A percentile compares a stretch with the other conserved stretches of the same genome.
Conservation (phyloP, 2,329 filamentous ascomycete genomes). For the Fusarium sp. region DNA sequence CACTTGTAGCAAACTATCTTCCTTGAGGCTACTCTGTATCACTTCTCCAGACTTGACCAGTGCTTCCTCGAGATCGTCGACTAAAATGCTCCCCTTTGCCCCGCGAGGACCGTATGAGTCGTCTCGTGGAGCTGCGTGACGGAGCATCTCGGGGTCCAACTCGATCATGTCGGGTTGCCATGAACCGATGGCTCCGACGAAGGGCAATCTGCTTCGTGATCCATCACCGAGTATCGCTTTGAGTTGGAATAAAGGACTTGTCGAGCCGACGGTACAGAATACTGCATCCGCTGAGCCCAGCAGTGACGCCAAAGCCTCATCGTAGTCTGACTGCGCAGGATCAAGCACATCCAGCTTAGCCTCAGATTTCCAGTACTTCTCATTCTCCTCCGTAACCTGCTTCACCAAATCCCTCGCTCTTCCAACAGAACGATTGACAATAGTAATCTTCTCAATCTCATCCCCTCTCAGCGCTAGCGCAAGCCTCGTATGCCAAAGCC, state of each 20-base stretch:
- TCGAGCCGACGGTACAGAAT: slow-evolving; percentile 40
- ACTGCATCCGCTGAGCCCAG: slow-evolving; percentile 20
- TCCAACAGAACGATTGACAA: slow-evolving; percentile 47
- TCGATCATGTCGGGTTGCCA: slow-evolving; percentile 74
- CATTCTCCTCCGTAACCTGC: slow-evolving; percentile 25
- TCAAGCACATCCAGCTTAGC: slow-evolving; percentile 11
- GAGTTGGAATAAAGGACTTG: slow-evolving; percentile 23
- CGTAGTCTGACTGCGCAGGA: slow-evolving; percentile 14
- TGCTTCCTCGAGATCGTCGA: slow-evolving; percentile 69
- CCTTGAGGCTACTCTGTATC: slow-evolving; percentile 68
- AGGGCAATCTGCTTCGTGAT: slow-evolving; percentile 39
- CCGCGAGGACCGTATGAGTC: slow-evolving; percentile 9
- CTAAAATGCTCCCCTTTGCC: slow-evolving; percentile 51
- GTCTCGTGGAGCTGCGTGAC: slow-evolving; percentile 13
- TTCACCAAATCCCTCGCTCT: slow-evolving; percentile 15
- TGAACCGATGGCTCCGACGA: slow-evolving; percentile 64
- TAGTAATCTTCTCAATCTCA: slow-evolving; percentile 44
- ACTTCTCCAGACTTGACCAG: slow-evolving; percentile 75
- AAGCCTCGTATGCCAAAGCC: slow-evolving; percentile 77
- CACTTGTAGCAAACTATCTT: slow-evolving; percentile 71
- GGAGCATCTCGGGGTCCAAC: slow-evolving; percentile 71
- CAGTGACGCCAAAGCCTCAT: background rate
- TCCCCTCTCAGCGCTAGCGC: slow-evolving; percentile 64
- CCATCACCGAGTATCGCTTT: slow-evolving; percentile 4
- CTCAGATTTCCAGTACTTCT: slow-evolving; percentile 32